Evolutionary conservation across 2,329 filamentous ascomycete genomes (phyloP).

Genomic region (Ophiostoma sp.): DNA sequence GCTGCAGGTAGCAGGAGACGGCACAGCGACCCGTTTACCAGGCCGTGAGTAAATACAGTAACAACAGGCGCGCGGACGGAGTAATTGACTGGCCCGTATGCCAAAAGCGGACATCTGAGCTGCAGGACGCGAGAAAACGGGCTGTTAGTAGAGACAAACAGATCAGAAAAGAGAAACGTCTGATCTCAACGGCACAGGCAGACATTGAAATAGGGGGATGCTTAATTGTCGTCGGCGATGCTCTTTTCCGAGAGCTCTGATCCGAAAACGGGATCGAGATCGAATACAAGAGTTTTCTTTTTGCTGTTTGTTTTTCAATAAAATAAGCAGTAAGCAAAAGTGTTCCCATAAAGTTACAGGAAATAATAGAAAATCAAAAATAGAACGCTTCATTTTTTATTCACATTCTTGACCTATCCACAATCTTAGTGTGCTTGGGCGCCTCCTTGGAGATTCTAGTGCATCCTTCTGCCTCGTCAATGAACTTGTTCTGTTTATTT

Average conservation of each 20-base stretch:
- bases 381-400: no score
- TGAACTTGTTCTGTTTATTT: no score
- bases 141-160: background rate
- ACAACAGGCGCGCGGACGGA: background rate
- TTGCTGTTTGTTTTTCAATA: background rate
- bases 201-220: background rate
- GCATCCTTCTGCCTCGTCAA: no score
- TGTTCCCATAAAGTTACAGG: no score
- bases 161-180: background rate
- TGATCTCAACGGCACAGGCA: conserved; percentile 2
- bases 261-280: background rate
- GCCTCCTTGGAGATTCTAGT: no score
- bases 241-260: background rate
- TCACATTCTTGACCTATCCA: no score
- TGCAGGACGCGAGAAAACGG: background rate
- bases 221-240: background rate
- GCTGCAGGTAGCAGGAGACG: background rate
- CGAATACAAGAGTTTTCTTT: background rate
- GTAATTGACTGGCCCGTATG: background rate
- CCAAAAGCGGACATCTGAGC: background rate
- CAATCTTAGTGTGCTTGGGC: no score
- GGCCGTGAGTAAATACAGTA: background rate
- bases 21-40: conserved; percentile 13
- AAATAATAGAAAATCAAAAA: no score
- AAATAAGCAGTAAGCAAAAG: background rate